Evolutionary conservation across 208 protist species (phyloP), one percentile per base, ranked within the genome.

Genomic region (Wallacemonas sp.): DNA sequence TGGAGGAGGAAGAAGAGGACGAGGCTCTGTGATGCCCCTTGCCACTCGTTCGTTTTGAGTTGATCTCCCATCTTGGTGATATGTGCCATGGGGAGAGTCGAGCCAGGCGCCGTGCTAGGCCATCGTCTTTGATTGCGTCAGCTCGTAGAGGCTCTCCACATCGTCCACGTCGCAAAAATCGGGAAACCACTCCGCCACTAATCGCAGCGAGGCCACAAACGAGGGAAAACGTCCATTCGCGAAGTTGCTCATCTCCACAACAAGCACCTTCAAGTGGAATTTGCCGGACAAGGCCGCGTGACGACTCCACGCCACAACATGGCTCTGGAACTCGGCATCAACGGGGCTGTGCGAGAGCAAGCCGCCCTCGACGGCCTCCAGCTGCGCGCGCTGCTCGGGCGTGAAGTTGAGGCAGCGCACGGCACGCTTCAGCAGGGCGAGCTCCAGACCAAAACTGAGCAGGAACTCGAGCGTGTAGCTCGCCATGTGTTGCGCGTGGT

Each of bases 221-320:
- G 57, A 52, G 11, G 57, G 65, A 61, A 93, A 93, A 20, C 87
- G 81, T 5, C 62, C 29, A 50, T 89, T 90, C 5, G 87, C 83
- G 61, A 84, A 86, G 20, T 33, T 45, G 69, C 79, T 87, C 83
- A 93, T 86, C 63, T 83, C 75, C 28, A 78, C 70, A 36, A 90
- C 77, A 61, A 93, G 85, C 12, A 65, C 26, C 65, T 70, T 79
- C 23, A 93, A 64, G 50, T 89, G 81, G 65, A 80, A 88, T 25
- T 64, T 72, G 57, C 76, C 54, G 26, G 80, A 83, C 45, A 76
- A 61, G 26, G 67, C 67, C n/a, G 81, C 70, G 61, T 76, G 67
- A 12, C 81, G 79, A 11, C 68, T 67, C 84, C 82, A 89, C 44
- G 76, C 77, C 42, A 77, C 78, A 7, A 88, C 73, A n/a, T 81